phyloP scores from a whole-genome alignment of 140 eudicot species.

The Flaveria floridana region DNA sequence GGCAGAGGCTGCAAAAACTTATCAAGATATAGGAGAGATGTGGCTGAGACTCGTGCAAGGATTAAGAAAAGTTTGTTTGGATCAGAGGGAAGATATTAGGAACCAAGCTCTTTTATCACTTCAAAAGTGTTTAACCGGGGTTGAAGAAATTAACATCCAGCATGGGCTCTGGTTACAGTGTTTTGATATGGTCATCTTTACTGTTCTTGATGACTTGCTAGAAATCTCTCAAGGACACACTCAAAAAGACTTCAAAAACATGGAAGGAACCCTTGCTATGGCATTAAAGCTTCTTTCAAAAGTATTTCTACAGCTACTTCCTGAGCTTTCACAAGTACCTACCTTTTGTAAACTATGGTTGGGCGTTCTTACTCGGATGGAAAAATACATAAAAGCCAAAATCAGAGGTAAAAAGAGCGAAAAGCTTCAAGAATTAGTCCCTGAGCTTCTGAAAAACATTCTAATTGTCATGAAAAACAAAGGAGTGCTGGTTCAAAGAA shows the following conservation, averaged over 20 bases:
- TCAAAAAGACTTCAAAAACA: conserved; percentile 75
- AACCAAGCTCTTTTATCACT: conserved; percentile 73
- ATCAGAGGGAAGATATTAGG: conserved; percentile 89
- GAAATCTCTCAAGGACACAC: conserved; percentile 83
- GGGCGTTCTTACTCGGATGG: conserved; percentile 74
- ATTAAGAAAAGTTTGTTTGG: conserved; percentile 85
- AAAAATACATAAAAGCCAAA: conserved; percentile 66
- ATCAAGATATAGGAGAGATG: conserved; percentile 89
- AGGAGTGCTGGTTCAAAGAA: conserved; percentile 68
- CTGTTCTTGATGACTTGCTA: conserved; percentile 79
- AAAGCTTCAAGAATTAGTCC: conserved; percentile 76
- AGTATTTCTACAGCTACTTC: conserved; percentile 66
- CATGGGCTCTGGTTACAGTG: conserved; percentile 74
- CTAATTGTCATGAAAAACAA: conserved; percentile 70
- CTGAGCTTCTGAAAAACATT: conserved; percentile 74
- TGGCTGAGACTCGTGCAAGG: conserved; percentile 93
- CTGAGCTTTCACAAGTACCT: conserved; percentile 61
- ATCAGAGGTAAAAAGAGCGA: conserved; percentile 69
- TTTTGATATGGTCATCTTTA: conserved; percentile 82
- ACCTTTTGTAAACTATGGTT: conserved; percentile 84
- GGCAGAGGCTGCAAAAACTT: conserved; percentile 54
- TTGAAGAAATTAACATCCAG: conserved; percentile 58
- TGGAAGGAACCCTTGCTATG: conserved; percentile 81
- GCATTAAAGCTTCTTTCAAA: conserved; percentile 73
- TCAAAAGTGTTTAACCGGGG: conserved; percentile 76